A percentile compares a stretch with the other conserved stretches of the same genome.
Evolutionary conservation across 2,329 filamentous ascomycete genomes (phyloP).

Genomic region (Chaetothyriales sp.): DNA sequence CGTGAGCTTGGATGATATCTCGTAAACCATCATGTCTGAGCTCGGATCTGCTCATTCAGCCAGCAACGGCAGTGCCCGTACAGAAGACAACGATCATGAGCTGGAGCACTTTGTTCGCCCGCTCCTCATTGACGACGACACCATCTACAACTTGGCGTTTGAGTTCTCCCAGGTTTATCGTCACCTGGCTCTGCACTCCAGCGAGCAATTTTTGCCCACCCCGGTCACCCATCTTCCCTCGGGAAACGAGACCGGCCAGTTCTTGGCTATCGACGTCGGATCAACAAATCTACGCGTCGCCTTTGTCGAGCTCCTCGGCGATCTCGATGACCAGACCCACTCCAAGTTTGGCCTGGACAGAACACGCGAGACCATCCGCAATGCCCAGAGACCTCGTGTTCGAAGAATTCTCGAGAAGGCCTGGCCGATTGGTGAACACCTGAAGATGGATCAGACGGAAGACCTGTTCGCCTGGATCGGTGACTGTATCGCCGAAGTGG

Average conservation of each 20-base stretch:
- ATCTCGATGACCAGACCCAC: slow-evolving; percentile 22
- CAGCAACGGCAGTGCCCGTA: slow-evolving; percentile 15
- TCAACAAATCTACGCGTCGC: slow-evolving; percentile 42
- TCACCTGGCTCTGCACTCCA: slow-evolving; percentile 29
- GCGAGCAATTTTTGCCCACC: slow-evolving; percentile 33
- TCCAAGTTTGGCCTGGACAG: slow-evolving; percentile 19
- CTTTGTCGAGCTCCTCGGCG: slow-evolving; percentile 38
- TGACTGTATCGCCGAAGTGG: slow-evolving; percentile 57
- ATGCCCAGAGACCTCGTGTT: slow-evolving; percentile 37
- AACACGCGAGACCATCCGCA: slow-evolving; percentile 30
- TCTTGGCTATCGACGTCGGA: slow-evolving; percentile 42
- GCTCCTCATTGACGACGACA: slow-evolving; percentile 26
- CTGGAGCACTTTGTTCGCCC: slow-evolving; percentile 29
- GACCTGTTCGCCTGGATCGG: slow-evolving; percentile 72
- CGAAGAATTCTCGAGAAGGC: slow-evolving; percentile 49
- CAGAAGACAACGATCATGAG: slow-evolving; percentile 20
- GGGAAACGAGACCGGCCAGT: slow-evolving; percentile 39
- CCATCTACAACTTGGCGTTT: slow-evolving; percentile 31
- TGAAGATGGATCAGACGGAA: slow-evolving; percentile 60
- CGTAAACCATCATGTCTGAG: slow-evolving; percentile 12
- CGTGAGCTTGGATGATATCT: not conserved
- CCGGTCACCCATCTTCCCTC: slow-evolving; percentile 33
- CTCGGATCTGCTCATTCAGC: slow-evolving; percentile 10
- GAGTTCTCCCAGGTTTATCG: slow-evolving; percentile 31
- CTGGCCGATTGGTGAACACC: slow-evolving; percentile 58